These are phyloP conservation scores for Auricularia cornea DNA, from an alignment of 768 basidiomycete species.

Conservation along the genomic window DNA sequence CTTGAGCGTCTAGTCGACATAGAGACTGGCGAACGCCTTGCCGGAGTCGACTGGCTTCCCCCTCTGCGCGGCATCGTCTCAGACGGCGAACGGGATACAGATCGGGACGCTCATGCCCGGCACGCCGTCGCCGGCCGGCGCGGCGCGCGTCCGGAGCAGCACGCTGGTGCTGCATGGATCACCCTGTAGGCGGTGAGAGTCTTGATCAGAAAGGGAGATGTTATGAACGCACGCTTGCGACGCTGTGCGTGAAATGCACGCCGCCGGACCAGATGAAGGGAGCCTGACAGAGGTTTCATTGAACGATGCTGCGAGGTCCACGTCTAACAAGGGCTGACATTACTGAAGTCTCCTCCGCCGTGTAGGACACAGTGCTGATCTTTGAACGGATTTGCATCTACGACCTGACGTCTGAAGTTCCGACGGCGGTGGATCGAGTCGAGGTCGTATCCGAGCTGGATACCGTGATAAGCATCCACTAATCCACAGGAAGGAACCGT, in stretches of 20 bases:
- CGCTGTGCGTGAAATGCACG: conserved; percentile 41
- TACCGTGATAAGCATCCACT: no score
- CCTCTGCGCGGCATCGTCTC: conserved; percentile 26
- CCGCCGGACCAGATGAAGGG: conserved; percentile 41
- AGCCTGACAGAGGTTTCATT: no score
- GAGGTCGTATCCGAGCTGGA: conserved; percentile 35
- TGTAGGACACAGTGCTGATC: conserved; percentile 45
- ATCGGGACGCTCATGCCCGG: conserved; percentile 45
- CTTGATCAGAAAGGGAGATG: neutral
- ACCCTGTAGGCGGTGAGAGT: conserved; percentile 30
- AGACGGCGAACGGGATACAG: conserved; percentile 41
- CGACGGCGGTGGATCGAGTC: conserved; percentile 25
- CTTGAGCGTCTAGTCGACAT: conserved; percentile 54
- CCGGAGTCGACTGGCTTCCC: conserved; percentile 33
- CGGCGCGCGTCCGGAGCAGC: conserved; percentile 50
- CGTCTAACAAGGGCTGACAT: conserved; percentile 32
- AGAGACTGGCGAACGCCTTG: conserved; percentile 44
- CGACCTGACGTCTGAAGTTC: conserved; percentile 26
- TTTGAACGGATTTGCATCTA: conserved; percentile 28
- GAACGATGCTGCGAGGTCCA: no score
- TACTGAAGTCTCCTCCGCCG: conserved; percentile 41
- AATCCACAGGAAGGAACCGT: no score
- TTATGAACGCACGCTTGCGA: conserved; percentile 15
- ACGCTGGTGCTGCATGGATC: conserved; percentile 48
- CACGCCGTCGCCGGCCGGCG: conserved; percentile 21